Evolutionary conservation across 129 eudicot genomes (phyloP), one percentile per base, ranked within the genome.

Genomic region (Cynara cardunculus): DNA sequence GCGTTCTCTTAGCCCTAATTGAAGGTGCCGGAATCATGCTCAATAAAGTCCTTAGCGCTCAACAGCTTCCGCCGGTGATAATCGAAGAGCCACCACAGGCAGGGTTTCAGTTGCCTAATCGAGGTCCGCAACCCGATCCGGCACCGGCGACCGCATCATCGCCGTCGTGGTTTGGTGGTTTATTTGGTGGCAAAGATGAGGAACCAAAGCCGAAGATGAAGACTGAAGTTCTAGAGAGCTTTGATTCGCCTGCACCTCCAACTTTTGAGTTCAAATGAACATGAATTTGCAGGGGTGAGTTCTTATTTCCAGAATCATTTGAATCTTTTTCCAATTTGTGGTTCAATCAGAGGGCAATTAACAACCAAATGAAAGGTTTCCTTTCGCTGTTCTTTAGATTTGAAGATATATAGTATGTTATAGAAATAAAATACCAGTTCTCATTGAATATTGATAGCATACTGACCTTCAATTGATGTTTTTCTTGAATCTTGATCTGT

Each of bases 1-100:
- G 82, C 25, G 82, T 78, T 44, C 8, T 78, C 44, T 67, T 78
- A 19, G 82, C 74, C 21, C 12, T 78, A 28, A 78, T 78, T 39
- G 67, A 78, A 79, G 96, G 96, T 0, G 92, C 89, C 25, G 92
- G 92, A 61, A 90, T 90, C 71, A 90, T 87, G 92, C 28, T 88
- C 10, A 90, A 90, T 78, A 87, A 87, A 41, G 5, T 88, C 26
- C 74, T 86, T 76, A 82, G 87, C 65, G 86, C 88, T 0, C 92
- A 81, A 39, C 94, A 87, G 74, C 82, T 68, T 28, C 25, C 81
- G 49, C 87, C 88, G 28, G 78, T 72, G 49, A 83, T 83, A n/a
- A 79, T 86, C 80, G 90, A 87, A 19, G 90, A 85, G 81, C 59
- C 34, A 34, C 87, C 89, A 0, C 56, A 74, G 13, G 85, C 85